Percentiles rank a stretch among this genome's conserved stretches.
These are phyloP conservation scores for Stromatinia cepivora DNA, from an alignment of 2,329 filamentous ascomycete genomes.

Conservation along the genomic window DNA sequence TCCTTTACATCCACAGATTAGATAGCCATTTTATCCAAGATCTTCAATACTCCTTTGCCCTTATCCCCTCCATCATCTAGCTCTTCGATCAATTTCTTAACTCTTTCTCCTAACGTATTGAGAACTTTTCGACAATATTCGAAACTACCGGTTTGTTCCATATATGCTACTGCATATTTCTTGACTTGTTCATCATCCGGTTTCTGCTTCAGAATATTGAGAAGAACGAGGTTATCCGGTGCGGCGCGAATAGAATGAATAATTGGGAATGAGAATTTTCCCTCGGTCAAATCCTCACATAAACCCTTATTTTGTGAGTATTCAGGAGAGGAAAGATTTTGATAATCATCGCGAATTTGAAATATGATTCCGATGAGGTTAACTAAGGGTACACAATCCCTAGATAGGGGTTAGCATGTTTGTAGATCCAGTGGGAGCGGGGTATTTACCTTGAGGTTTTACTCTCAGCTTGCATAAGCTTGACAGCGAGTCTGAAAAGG, in stretches of 20 bases:
- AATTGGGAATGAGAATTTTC: constrained; percentile 94
- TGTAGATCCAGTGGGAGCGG: constrained; percentile 7
- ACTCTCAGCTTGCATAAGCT: constrained; percentile 81
- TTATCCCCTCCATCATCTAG: constrained; percentile 60
- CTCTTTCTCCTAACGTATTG: constrained; percentile 61
- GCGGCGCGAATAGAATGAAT: constrained; percentile 87
- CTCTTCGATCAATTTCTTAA: constrained; percentile 61
- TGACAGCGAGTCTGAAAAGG: constrained; percentile 79
- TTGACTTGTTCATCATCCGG: constrained; percentile 86
- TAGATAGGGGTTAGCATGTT: constrained; percentile 29
- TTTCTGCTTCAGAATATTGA: constrained; percentile 92
- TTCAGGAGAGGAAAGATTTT: constrained; percentile 73
- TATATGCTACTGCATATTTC: constrained; percentile 84
- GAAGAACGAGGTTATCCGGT: constrained; percentile 71
- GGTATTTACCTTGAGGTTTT: constrained; percentile 45
- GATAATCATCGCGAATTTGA: constrained; percentile 92
- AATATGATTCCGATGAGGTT: constrained; percentile 84
- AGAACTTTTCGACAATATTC: constrained; percentile 76
- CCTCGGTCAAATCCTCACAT: constrained; percentile 93
- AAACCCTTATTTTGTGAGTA: constrained; percentile 90
- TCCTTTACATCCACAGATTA: constrained; percentile 15
- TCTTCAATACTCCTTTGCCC: constrained; percentile 60
- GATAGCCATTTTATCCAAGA: constrained; percentile 64
- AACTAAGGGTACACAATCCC: constrained; percentile 79
- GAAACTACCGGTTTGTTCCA: constrained; percentile 88